A percentile compares a stretch with the other conserved stretches of the same genome.
phyloP scores from a whole-genome alignment of 305 asterid genomes.

The Petunia hybrid region DNA sequence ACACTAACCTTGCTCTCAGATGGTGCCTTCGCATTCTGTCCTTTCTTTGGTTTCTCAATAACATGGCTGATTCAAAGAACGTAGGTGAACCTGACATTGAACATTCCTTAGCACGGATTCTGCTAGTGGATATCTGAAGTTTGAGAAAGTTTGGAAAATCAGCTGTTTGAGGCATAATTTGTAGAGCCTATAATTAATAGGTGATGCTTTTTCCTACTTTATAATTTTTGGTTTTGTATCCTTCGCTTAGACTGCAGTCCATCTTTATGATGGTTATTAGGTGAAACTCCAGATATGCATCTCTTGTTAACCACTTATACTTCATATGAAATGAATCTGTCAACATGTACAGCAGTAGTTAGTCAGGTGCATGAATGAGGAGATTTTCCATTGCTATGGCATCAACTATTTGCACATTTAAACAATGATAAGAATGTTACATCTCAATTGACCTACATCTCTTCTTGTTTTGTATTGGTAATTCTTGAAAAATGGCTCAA shows the following conservation, averaged over 20 bases:
- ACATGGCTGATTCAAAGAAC: neutral
- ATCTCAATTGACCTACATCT: conserved; percentile 24
- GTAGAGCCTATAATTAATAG: conserved; percentile 20
- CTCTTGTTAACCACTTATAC: conserved; percentile 25
- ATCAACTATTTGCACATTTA: conserved; percentile 18
- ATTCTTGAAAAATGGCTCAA: conserved; percentile 52
- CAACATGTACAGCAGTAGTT: conserved; percentile 8
- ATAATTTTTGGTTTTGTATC: conserved; percentile 15
- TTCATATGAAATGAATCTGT: neutral
- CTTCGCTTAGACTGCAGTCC: neutral
- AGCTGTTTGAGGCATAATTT: neutral
- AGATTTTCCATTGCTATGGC: conserved; percentile 18
- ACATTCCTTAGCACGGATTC: neutral
- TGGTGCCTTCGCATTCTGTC: neutral
- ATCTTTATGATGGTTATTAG: conserved; percentile 6
- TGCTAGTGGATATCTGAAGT: conserved; percentile 19
- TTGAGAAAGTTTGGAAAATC: neutral
- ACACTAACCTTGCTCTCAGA: neutral
- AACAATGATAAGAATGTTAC: conserved; percentile 15
- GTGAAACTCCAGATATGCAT: neutral
- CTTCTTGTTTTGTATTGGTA: conserved; percentile 12
- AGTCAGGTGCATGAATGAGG: conserved; percentile 13
- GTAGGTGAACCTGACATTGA: neutral
- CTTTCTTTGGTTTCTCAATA: neutral
- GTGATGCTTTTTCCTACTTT: conserved; percentile 17